Percentiles rank a stretch among this genome's conserved stretches.
These are phyloP conservation scores for Isatis tinctoria DNA, from an alignment of 345 rosid genomes.

Conservation along the genomic window DNA sequence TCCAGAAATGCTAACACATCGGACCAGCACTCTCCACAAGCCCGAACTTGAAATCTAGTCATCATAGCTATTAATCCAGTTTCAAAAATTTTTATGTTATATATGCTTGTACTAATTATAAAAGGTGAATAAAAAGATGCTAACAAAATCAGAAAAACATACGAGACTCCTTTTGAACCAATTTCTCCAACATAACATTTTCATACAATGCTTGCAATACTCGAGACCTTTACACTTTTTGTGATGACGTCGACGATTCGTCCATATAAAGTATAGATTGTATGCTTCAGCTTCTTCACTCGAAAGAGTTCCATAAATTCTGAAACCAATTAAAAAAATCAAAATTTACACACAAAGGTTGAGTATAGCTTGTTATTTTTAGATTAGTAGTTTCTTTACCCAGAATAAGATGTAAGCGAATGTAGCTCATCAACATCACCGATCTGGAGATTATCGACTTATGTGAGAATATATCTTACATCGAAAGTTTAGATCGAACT, in stretches of 20 bases:
- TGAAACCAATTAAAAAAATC: slow-evolving; percentile 25
- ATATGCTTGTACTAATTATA: too few relatives aligned
- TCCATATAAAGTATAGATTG: slow-evolving; percentile 15
- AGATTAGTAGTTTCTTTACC: slow-evolving; percentile 38
- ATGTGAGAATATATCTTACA: too few relatives aligned
- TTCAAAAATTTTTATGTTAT: too few relatives aligned
- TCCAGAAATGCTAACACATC: too few relatives aligned
- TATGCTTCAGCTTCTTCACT: slow-evolving; percentile 48
- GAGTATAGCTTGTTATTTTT: neutral
- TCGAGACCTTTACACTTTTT: slow-evolving; percentile 6
- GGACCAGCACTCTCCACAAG: too few relatives aligned
- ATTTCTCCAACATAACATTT: neutral
- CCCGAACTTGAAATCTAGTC: too few relatives aligned
- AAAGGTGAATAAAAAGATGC: too few relatives aligned
- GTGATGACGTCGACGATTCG: slow-evolving; percentile 8
- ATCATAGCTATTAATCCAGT: too few relatives aligned
- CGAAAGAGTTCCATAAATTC: slow-evolving; percentile 48
- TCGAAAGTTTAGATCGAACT: too few relatives aligned
- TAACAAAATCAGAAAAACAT: too few relatives aligned
- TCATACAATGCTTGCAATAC: neutral
- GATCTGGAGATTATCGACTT: slow-evolving; percentile 35
- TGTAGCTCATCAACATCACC: slow-evolving; percentile 36
- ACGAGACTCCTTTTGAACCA: too few relatives aligned
- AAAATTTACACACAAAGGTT: neutral
- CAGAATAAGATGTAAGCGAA: slow-evolving; percentile 48